Base-by-base conservation (phyloP, 768 basidiomycete species). In the Russula ochroleuca region DNA sequence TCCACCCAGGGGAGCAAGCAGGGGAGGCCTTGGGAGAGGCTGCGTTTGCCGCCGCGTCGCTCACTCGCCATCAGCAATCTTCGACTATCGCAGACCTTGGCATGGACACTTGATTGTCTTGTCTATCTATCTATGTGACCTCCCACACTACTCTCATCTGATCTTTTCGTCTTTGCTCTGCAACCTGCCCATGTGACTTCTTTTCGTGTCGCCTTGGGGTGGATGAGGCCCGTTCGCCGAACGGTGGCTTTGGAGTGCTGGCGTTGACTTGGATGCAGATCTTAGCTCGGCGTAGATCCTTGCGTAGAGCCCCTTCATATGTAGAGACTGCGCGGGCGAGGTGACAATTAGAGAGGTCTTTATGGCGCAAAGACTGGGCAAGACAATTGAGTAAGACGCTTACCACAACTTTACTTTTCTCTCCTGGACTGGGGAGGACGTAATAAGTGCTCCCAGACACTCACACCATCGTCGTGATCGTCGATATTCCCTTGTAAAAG, bases 321-420 rank as follows among this genome's bases (percentile, higher is more conserved):
- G 38, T 23, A 65, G 61, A 48, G 56, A 37, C 67, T 68, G 23
- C 31, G 37, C 10, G 45, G 5, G 38, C 13, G n/a, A 3, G 17
- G 17, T 43, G 8, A 48, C 33, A 5, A 47, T 47, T 47, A 38
- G 37, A 59, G 31, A 47, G 21, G 45, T 13, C 45, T 47, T 11
- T n/a, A 23, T 15, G 15, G 14, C 5, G 48, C 40, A 17, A n/a
- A 10, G 13, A 15, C 41, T 25, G 37, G 43, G 23, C 7, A 28
- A 7, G 15, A 17, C 28, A 41, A 45, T 6, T 5, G 37, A 45
- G 33, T 14, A n/a, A 69, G 62, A 52, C n/a, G 81, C 88, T 79
- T 75, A 89, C 88, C 69, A 90, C 79, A 65, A 88, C 80, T 72
- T 85, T 87, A 61, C 88, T 81, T 69, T 89, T 90, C 71, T 88